Evolutionary conservation across 331 rosid species (phyloP), one percentile per base, ranked within the genome.

Genomic region (Prunus yedoensis): DNA sequence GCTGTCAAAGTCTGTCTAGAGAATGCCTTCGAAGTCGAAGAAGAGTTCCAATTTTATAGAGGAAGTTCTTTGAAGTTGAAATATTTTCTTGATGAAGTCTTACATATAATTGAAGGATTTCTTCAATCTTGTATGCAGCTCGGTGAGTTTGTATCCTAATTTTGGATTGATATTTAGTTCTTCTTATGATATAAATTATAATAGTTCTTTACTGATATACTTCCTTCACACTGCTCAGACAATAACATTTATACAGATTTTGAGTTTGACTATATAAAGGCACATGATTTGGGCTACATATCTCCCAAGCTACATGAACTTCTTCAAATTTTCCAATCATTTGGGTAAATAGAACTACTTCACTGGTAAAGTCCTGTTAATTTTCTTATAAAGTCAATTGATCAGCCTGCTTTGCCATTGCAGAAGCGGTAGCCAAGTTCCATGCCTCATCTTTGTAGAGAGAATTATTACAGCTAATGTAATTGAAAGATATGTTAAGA

Each of bases 401-500:
- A 66, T 70, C 45, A 35, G 73, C 18, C 9, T 56, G 17, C 52
- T 70, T 59, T 77, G 68, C 83, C 66, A 80, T 77, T 83, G 79
- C 86, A 94, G 97, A 68, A 86, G 82, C 71, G 79, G 82, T 78
- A 73, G 82, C 76, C 78, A 82, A 80, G 84, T 91, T 58, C 71
- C 74, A 60, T 90, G 97, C 88, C 95, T 89, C 43, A 86, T 89
- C 76, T 94, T 94, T 73, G 96, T 92, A 45, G 92, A 92, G 78
- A 89, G 91, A 86, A 90, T 87, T 45, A 62, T 94, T 78, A 75
- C 91, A n/a, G 99, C 97, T 15, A 90, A 88, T 88, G 95, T 92
- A 56, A 84, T 91, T 51, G 89, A 90, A 87, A 89, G 85, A 84
- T 82, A 89, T 38, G 88, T 90, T 59, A 90, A 85, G 83, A 89